Percentiles rank a stretch among this genome's conserved stretches.
phyloP scores from a whole-genome alignment of 495 filamentous ascomycete species.

The Talaromyces proteolyticus region DNA sequence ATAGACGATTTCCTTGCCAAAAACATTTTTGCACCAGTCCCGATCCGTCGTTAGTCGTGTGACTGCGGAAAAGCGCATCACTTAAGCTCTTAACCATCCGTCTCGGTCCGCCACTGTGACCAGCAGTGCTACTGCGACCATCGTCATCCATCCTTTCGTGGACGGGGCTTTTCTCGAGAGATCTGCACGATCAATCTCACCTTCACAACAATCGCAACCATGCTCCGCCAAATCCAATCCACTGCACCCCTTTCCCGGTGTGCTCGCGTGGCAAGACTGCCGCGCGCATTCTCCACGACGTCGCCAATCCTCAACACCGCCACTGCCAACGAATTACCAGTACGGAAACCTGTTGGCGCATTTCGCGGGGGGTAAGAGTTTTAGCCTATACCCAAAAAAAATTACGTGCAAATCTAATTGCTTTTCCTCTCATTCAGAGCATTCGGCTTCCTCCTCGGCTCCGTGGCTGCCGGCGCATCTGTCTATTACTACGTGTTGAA shows the following conservation, averaged over 20 bases:
- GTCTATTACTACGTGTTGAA: conserved; percentile 89
- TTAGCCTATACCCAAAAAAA: not conserved
- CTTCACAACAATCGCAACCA: not conserved
- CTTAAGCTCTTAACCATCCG: too few relatives aligned
- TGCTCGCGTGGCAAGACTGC: conserved; percentile 11
- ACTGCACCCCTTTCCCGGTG: too few relatives aligned
- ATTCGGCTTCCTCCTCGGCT: conserved; percentile 90
- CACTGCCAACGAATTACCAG: conserved; percentile 45
- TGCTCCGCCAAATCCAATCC: not conserved
- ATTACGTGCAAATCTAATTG: conserved; percentile 1
- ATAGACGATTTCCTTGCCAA: too few relatives aligned
- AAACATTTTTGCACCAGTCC: too few relatives aligned
- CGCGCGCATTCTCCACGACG: conserved; percentile 28
- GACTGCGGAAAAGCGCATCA: too few relatives aligned
- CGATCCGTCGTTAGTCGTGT: too few relatives aligned
- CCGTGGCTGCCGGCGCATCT: conserved; percentile 67
- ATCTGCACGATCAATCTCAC: not conserved
- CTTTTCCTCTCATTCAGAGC: too few relatives aligned
- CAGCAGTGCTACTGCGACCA: too few relatives aligned
- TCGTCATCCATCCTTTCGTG: not conserved
- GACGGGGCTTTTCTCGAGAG: too few relatives aligned
- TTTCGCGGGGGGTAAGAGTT: conserved; percentile 83
- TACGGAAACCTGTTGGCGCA: conserved; percentile 78
- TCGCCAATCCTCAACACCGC: conserved; percentile 23
- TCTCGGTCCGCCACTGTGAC: too few relatives aligned